phyloP scores from a whole-genome alignment of 306 rosid species.

The Dryas drummondii region DNA sequence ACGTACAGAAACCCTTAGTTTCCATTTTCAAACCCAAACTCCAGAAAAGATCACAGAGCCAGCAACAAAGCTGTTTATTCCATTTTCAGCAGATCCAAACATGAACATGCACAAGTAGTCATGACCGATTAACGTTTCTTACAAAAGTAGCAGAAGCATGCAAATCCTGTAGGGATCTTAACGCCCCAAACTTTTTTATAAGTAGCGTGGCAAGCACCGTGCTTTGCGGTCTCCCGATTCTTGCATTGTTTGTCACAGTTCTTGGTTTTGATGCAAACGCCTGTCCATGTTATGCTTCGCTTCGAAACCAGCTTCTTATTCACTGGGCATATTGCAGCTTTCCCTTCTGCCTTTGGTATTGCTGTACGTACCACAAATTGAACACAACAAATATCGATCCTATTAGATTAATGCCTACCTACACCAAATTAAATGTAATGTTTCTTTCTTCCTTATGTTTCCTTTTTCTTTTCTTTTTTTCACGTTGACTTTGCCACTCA shows the following conservation, averaged over 20 bases:
- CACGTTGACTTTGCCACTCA: no score
- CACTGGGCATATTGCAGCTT: background rate
- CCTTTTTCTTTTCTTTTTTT: no score
- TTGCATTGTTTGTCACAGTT: conserved; percentile 8
- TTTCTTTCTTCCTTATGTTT: no score
- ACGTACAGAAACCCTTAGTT: no score
- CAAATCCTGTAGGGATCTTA: background rate
- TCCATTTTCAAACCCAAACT: no score
- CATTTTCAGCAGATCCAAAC: no score
- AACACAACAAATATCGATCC: background rate
- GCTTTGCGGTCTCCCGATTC: background rate
- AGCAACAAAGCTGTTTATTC: no score
- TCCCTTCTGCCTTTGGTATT: background rate
- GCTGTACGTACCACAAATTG: background rate
- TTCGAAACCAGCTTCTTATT: background rate
- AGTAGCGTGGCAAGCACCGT: conserved; percentile 13
- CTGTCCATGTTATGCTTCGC: conserved; percentile 17
- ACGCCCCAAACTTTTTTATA: background rate
- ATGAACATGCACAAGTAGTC: no score
- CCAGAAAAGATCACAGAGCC: no score
- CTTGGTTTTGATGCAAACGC: background rate
- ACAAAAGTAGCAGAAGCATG: conserved; percentile 18
- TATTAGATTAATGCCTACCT: no score
- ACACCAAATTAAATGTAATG: no score
- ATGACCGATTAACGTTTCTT: background rate